Conservation (phyloP, 371 early-diverging fungal species). For the Mortierella sp. region DNA sequence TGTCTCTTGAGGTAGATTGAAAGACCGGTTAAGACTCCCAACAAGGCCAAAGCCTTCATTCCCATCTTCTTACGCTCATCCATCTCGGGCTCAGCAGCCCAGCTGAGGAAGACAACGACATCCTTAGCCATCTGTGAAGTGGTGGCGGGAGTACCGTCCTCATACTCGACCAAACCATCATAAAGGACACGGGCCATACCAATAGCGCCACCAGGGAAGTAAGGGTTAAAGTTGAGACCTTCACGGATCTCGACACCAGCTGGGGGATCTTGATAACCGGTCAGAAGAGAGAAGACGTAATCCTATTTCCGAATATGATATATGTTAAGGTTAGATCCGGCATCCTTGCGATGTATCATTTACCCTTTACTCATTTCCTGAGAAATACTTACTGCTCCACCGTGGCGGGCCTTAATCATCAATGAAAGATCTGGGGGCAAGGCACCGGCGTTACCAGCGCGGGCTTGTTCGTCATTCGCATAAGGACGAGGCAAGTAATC, state of each 20-base stretch:
- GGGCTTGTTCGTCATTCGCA: slow-evolving; percentile 97
- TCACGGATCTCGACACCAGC: slow-evolving; percentile 96
- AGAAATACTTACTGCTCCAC: slow-evolving; percentile 79
- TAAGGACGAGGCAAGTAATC: slow-evolving; percentile 96
- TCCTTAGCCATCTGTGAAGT: slow-evolving; percentile 98
- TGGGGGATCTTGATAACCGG: slow-evolving; percentile 96
- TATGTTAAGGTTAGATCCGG: not conserved
- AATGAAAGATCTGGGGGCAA: slow-evolving; percentile 96
- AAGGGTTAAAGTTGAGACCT: slow-evolving; percentile 94
- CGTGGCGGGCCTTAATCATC: slow-evolving; percentile 96
- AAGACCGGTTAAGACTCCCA: slow-evolving; percentile 67
- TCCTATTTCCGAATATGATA: slow-evolving; percentile 64
- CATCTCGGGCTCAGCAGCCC: slow-evolving; percentile 97
- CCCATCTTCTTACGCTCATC: slow-evolving; percentile 98
- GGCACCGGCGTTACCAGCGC: slow-evolving; percentile 97
- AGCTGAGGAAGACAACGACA: slow-evolving; percentile 91
- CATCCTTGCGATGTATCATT: not conserved
- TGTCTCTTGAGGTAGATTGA: slow-evolving; percentile 84
- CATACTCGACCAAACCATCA: slow-evolving; percentile 97
- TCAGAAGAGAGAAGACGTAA: slow-evolving; percentile 95
- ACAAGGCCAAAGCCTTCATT: slow-evolving; percentile 81
- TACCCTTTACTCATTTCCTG: not conserved
- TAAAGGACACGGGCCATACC: slow-evolving; percentile 96
- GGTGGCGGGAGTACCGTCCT: slow-evolving; percentile 98
- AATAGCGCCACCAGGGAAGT: slow-evolving; percentile 99